These are phyloP conservation scores for Penicillium sp. DNA, from an alignment of 2,329 filamentous ascomycete species.

Conservation along the genomic window DNA sequence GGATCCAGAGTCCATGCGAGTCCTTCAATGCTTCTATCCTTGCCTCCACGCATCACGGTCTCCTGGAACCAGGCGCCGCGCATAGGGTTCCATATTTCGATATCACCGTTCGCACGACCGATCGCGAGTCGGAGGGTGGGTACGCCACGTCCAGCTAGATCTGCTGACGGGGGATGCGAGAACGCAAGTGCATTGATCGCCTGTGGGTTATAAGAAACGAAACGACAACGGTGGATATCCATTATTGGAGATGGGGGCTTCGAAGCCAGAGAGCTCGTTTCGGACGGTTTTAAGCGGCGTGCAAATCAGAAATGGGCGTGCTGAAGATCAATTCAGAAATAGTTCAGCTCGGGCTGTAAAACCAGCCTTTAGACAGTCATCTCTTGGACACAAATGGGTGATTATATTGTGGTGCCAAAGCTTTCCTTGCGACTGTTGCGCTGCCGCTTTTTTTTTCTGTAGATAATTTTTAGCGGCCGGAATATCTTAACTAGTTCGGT, in stretches of 20 bases:
- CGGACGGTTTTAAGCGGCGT: conserved; percentile 5
- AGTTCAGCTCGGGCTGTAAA: conserved; percentile 12
- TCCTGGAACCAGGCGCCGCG: conserved; percentile 83
- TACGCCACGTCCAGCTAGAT: conserved; percentile 40
- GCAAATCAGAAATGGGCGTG: conserved; percentile 9
- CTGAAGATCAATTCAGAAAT: conserved; percentile 13
- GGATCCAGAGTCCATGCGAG: conserved; percentile 85
- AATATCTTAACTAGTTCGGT: conserved; percentile 19
- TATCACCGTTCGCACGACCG: conserved; percentile 86
- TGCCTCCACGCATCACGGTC: conserved; percentile 70
- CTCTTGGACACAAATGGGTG: conserved; percentile 5
- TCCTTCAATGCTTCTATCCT: conserved; percentile 79
- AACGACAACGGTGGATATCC: conserved; percentile 96
- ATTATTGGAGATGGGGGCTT: conserved; percentile 42
- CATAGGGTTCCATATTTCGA: conserved; percentile 93
- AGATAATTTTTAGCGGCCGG: conserved; percentile 25
- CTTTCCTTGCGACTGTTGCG: conserved; percentile 16
- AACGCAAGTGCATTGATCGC: conserved; percentile 93
- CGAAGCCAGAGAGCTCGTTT: conserved; percentile 15
- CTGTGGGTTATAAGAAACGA: conserved; percentile 82
- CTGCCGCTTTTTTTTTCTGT: conserved; percentile 23
- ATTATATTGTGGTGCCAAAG: conserved; percentile 14
- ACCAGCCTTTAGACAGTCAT: conserved; percentile 21
- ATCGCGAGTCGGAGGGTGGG: conserved; percentile 69
- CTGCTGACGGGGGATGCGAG: conserved; percentile 58